Evolutionary conservation across 331 rosid genomes (phyloP), one percentile per base, ranked within the genome.

Genomic region (Telfairia occidentalis): DNA sequence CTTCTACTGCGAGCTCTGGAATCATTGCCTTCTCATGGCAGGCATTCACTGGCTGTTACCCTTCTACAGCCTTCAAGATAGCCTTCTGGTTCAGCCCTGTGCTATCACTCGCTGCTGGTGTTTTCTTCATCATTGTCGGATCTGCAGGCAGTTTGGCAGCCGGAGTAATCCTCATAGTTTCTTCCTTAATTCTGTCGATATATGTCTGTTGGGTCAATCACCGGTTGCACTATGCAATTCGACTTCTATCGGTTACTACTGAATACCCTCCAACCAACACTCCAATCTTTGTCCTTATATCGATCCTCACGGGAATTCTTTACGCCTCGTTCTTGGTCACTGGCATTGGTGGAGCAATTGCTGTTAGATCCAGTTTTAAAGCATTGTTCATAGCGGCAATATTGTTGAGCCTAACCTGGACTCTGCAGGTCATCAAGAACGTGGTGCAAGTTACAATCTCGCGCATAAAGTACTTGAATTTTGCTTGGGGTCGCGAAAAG

Each of bases 361-460:
- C 89, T 15, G 19, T 49, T 18, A 76, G 49, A 50, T 83, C 77
- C 55, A 57, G 79, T 28, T 69, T 78, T 21, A 70, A 78, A 9
- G 26, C 64, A n/a, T 3, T 85, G 78, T 87, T 77, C 84, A 78
- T 87, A 74, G 70, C 85, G 30, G 18, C 78, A 48, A 84, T 92
- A 77, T 57, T 90, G 76, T 75, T 87, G 61, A 90, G 97, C 86
- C 79, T 89, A 40, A 83, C 81, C 9, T 89, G 98, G 98, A 86
- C 90, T 10, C 84, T 87, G 96, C 92, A 89, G 63, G 85, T 89
- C 43, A 77, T 90, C 69, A 90, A 84, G 85, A 87, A 90, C 78
- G 80, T 78, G 54, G 18, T 90, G 60, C 79, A 73, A 37, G 88
- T 91, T 77, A 81, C 89, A 3, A 50, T 89, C 79, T 81, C 96